Evolutionary conservation across 169 alveolate genomes (phyloP), one percentile per base, ranked within the genome.

Genomic region (Cryptosporidium xiaoi): DNA sequence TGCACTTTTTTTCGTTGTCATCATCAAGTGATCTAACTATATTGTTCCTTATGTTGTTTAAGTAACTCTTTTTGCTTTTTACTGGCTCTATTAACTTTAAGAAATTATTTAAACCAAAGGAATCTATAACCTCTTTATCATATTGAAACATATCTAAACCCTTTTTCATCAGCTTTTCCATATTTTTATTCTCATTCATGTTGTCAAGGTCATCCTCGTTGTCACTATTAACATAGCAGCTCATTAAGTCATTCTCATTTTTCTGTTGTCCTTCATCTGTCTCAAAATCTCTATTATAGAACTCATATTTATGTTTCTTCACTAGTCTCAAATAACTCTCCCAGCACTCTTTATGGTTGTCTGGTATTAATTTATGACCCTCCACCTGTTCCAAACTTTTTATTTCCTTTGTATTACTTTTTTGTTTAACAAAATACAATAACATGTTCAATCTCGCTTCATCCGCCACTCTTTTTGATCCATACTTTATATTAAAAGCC

Each of bases 401-500:
- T 29, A 69, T 69, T 15, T 16, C 15, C 34, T 69, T 69, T 8
- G 83, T 18, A 4, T 33, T 34, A 0, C 3, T 31, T 12, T 64
- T 55, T 55, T 40, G 51, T 10, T 18, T 69, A 2, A 69, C 56
- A 34, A 69, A 69, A 48, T 53, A 20, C 66, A 69, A 27, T 7
- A 69, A 51, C 15, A 69, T 69, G 1, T 34, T 16, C 36, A 31
- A 34, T 16, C 44, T 2, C 13, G 87, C 64, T 34, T 77, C 77
- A 16, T 62, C 56, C 27, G 33, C 46, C 10, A 77, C 64, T n/a
- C 20, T 40, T 44, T 36, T 12, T 12, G 77, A 60, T 5, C 87
- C 87, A 27, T 77, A 77, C 64, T 77, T 77, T 29, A 77, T 77
- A 48, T 77, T 77, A 77, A 77, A 77, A 20, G 77, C 71, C 87